Evolutionary conservation across 2,329 filamentous ascomycete genomes (phyloP).

Genomic region (Colletotrichum sp.): DNA sequence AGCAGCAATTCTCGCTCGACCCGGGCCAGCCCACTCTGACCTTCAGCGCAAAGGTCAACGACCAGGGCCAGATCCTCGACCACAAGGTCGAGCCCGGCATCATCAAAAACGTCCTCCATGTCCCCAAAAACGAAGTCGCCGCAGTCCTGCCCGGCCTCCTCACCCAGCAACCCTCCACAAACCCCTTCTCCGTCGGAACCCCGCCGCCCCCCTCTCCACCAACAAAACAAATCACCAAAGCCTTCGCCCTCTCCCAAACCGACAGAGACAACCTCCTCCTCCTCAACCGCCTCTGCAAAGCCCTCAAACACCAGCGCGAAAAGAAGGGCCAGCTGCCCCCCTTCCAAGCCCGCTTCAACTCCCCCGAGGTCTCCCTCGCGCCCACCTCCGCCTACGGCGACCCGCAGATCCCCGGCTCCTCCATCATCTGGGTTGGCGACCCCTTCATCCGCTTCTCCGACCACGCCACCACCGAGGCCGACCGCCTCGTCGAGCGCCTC

Average conservation of each 20-base stretch:
- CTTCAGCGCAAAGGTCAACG: constrained; percentile 64
- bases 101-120: constrained; percentile 60
- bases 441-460: constrained; percentile 52
- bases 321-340: constrained; percentile 20
- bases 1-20: constrained; percentile 59
- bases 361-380: constrained; percentile 48
- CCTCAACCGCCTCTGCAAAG: constrained; percentile 52
- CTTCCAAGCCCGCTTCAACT: neutral
- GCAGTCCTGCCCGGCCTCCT: constrained; percentile 7
- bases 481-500: constrained; percentile 47
- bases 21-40: constrained; percentile 59
- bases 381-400: constrained; percentile 21
- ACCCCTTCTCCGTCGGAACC: constrained; percentile 38
- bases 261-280: constrained; percentile 52
- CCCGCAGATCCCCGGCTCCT: constrained; percentile 19
- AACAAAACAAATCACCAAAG: constrained; percentile 47
- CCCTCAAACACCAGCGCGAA: constrained; percentile 38
- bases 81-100: constrained; percentile 58
- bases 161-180: neutral
- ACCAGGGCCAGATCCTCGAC: constrained; percentile 57
- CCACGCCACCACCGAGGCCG: constrained; percentile 32
- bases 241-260: constrained; percentile 44
- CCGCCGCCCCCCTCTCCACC: constrained; percentile 27
- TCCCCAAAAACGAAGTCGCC: constrained; percentile 41
- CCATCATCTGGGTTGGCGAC: constrained; percentile 46